These are phyloP conservation scores for Asterionellopsis glacialis DNA, from an alignment of 108 stramenopile species.

Conservation along the genomic window DNA sequence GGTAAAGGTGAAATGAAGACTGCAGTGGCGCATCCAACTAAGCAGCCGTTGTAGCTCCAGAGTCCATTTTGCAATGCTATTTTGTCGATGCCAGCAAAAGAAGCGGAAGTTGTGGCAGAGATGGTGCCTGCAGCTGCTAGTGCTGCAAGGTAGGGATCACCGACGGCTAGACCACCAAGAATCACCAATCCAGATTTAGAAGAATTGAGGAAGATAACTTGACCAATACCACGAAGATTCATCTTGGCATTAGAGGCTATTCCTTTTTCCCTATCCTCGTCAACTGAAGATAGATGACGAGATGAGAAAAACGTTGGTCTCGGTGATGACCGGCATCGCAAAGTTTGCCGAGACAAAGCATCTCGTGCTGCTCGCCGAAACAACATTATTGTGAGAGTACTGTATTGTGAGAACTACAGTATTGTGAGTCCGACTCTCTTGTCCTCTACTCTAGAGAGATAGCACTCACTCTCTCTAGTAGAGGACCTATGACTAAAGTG, in stretches of 20 bases:
- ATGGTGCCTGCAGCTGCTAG: slow-evolving; percentile 47
- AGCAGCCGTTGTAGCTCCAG: slow-evolving; percentile 74
- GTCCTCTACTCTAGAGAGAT: too few relatives aligned
- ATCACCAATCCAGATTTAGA: slow-evolving; percentile 39
- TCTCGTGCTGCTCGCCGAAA: too few relatives aligned
- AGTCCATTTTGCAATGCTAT: slow-evolving; percentile 45
- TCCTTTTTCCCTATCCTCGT: too few relatives aligned
- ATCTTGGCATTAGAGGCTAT: slow-evolving; percentile 6
- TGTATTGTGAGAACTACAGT: too few relatives aligned
- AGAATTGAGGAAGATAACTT: slow-evolving; percentile 78
- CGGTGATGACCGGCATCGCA: too few relatives aligned
- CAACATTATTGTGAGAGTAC: too few relatives aligned
- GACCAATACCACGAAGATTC: slow-evolving; percentile 43
- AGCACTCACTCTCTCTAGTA: too few relatives aligned
- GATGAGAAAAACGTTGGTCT: too few relatives aligned
- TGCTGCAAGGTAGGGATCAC: slow-evolving; percentile 60
- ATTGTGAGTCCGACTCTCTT: too few relatives aligned
- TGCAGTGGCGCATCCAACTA: slow-evolving; percentile 77
- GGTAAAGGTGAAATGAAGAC: slow-evolving; percentile 44
- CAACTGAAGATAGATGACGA: too few relatives aligned
- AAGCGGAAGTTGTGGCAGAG: slow-evolving; percentile 44
- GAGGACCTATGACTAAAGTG: too few relatives aligned
- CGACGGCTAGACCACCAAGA: slow-evolving; percentile 52
- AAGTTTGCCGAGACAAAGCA: too few relatives aligned
- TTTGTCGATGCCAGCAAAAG: slow-evolving; percentile 34